A percentile compares a stretch with the other conserved stretches of the same genome.
These are phyloP conservation scores for Biancaea sappan DNA, from an alignment of 306 rosid species.

Conservation along the genomic window DNA sequence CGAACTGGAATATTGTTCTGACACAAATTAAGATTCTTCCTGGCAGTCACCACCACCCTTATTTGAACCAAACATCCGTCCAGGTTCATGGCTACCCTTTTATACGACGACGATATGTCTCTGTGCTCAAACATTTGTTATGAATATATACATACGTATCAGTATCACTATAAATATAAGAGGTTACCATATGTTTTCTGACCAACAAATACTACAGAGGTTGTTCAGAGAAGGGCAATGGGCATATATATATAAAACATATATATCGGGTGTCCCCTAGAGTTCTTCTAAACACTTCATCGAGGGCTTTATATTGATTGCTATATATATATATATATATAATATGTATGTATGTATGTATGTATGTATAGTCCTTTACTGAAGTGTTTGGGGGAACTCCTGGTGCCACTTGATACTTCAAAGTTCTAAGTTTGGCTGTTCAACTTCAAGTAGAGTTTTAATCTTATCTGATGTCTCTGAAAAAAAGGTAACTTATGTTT, in stretches of 20 bases:
- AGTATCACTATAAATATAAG: conserved; percentile 28
- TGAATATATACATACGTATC: too few relatives aligned
- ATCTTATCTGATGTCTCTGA: too few relatives aligned
- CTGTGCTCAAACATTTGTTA: conserved; percentile 3
- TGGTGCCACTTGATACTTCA: conserved; percentile 22
- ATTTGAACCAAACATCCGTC: background rate
- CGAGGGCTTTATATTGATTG: conserved; percentile 12
- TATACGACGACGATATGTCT: background rate
- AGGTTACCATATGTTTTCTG: background rate
- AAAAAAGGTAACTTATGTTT: too few relatives aligned
- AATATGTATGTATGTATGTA: background rate
- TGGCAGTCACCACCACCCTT: background rate
- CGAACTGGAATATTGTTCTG: conserved; percentile 4
- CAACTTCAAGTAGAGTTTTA: too few relatives aligned
- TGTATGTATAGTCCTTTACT: background rate
- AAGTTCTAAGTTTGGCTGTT: too few relatives aligned
- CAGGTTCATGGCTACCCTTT: conserved; percentile 10
- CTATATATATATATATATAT: too few relatives aligned
- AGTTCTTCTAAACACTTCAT: conserved; percentile 40
- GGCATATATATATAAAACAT: too few relatives aligned
- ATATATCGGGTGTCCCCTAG: conserved; percentile 36
- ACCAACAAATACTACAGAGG: too few relatives aligned
- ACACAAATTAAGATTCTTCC: conserved; percentile 22
- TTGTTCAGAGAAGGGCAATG: too few relatives aligned
- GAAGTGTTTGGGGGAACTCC: conserved; percentile 57